Conservation (phyloP, 192 early-diverging fungal genomes). For the Backusella tarrabulga region DNA sequence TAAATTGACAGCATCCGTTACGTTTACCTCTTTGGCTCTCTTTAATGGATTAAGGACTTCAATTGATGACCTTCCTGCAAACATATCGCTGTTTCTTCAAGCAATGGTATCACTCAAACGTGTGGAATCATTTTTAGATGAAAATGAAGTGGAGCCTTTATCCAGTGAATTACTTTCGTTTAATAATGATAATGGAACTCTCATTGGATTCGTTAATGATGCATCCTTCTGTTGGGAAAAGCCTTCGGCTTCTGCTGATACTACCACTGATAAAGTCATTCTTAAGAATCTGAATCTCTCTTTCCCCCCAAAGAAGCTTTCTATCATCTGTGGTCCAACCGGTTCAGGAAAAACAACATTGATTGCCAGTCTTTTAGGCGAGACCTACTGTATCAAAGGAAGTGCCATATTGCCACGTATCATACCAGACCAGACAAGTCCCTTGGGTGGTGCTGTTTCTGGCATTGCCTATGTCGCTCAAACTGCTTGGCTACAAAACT, state of each 20-base stretch:
- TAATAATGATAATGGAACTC: background rate
- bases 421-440: background rate
- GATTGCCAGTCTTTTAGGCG: conserved; percentile 69
- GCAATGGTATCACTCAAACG: background rate
- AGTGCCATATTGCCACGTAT: conserved; percentile 39
- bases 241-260: conserved; percentile 25
- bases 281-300: too few species aligned
- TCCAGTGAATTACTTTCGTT: background rate
- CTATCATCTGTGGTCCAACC: too few species aligned
- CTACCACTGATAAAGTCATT: conserved; percentile 44
- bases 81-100: background rate
- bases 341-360: background rate
- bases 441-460: conserved; percentile 35
- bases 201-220: background rate
- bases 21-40: background rate
- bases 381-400: conserved; percentile 58
- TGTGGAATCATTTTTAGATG: background rate
- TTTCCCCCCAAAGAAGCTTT: too few species aligned
- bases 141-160: background rate
- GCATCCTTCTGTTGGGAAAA: background rate
- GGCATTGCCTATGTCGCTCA: conserved; percentile 82
- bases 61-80: too few species aligned
- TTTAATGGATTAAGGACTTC: background rate
- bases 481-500: conserved; percentile 52
- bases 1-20: background rate